Evolutionary conservation across 352 stramenopile genomes (phyloP).

Genomic region (Pythium phragmitis): DNA sequence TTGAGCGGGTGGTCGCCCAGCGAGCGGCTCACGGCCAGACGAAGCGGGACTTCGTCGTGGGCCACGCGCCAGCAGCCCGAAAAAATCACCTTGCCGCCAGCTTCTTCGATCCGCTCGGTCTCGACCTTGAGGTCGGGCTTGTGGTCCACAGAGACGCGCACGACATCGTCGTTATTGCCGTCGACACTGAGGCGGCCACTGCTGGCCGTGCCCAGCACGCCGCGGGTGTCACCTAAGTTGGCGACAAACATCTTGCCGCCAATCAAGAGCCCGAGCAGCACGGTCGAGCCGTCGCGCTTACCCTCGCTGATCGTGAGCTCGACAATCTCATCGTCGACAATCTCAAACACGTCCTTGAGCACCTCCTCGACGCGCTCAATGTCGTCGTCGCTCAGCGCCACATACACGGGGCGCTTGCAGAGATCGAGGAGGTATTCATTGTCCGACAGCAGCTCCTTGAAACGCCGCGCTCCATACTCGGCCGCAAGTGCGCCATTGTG

Average conservation of each 20-base stretch:
- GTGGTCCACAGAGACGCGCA: constrained; percentile 76
- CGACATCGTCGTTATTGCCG: constrained; percentile 33
- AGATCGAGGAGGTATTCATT: constrained; percentile 49
- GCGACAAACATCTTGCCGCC: constrained; percentile 75
- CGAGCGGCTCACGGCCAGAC: constrained; percentile 74
- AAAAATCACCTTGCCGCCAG: constrained; percentile 76
- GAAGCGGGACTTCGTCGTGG: constrained; percentile 66
- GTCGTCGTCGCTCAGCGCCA: constrained; percentile 42
- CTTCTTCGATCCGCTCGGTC: constrained; percentile 53
- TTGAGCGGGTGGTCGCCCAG: constrained; percentile 82
- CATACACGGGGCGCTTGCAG: constrained; percentile 36
- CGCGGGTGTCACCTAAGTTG: constrained; percentile 76
- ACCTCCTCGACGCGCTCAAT: constrained; percentile 46
- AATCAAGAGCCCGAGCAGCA: constrained; percentile 67
- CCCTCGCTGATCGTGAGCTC: constrained; percentile 60
- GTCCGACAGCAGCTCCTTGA: constrained; percentile 55
- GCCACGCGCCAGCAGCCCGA: constrained; percentile 84
- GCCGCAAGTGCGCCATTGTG: constrained; percentile 75
- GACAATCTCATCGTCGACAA: constrained; percentile 72
- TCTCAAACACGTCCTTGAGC: constrained; percentile 55
- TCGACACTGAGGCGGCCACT: constrained; percentile 1
- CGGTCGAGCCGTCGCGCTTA: constrained; percentile 77
- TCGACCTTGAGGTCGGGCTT: constrained; percentile 72
- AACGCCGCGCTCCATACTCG: constrained; percentile 57
- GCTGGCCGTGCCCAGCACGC: constrained; percentile 39